Conservation (phyloP, 371 early-diverging fungal genomes). For the Lichtheimia ramosa region DNA sequence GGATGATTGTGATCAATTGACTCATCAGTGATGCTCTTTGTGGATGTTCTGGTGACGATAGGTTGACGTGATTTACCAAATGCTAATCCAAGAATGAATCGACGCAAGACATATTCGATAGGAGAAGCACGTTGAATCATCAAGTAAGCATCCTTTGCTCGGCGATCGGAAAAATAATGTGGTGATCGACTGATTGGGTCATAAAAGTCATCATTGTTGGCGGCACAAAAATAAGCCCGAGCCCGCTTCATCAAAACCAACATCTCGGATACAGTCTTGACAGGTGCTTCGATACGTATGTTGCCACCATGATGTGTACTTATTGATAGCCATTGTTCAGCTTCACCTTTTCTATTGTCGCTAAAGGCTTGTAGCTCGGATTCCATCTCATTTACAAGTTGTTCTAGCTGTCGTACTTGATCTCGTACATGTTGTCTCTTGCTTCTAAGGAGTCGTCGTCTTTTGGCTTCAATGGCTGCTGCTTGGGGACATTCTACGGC, state of each 20-base stretch:
- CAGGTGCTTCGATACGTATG: background rate
- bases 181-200: background rate
- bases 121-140: background rate
- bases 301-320: background rate
- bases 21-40: too few species aligned
- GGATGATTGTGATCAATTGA: background rate
- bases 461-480: background rate
- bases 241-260: background rate
- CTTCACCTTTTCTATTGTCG: background rate
- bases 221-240: background rate
- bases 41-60: background rate
- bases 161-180: background rate
- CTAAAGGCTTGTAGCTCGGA: background rate
- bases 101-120: background rate
- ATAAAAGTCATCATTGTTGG: background rate
- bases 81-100: too few species aligned
- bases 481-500: too few species aligned
- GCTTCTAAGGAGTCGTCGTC: constrained; percentile 8
- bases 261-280: background rate
- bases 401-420: background rate
- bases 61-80: too few species aligned
- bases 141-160: too few species aligned
- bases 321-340: background rate
- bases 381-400: constrained; percentile 2
- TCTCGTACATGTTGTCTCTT: constrained; percentile 3